These are phyloP conservation scores for Boletus huronensis DNA, from an alignment of 768 basidiomycete genomes.

Conservation along the genomic window DNA sequence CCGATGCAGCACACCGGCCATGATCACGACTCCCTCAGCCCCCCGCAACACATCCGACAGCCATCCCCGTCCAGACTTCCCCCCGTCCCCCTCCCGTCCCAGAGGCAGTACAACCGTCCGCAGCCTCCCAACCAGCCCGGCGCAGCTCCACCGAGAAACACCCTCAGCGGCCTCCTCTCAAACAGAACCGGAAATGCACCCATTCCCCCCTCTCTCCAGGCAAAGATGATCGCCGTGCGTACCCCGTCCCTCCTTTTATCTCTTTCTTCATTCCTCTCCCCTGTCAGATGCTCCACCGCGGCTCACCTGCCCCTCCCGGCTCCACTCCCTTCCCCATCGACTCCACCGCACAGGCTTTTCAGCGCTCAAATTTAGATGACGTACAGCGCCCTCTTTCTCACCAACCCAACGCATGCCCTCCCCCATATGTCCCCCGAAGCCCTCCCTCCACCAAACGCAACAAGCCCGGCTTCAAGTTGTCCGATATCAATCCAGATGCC, in stretches of 20 bases:
- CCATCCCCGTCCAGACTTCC: not conserved
- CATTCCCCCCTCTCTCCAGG: conserved; percentile 86
- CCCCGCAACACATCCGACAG: not conserved
- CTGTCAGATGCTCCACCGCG: conserved; percentile 47
- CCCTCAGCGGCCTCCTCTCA: conserved; percentile 42
- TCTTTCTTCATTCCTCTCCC: conserved; percentile 15
- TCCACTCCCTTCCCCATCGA: conserved; percentile 36
- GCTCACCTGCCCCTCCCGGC: conserved; percentile 24
- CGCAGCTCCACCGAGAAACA: conserved; percentile 21
- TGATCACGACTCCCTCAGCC: conserved; percentile 11
- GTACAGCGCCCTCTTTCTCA: conserved; percentile 29
- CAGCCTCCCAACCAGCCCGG: conserved; percentile 15
- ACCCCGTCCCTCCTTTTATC: not conserved
- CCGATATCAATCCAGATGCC: conserved; percentile 52
- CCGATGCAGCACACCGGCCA: conserved; percentile 24
- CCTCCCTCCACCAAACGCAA: conserved; percentile 41
- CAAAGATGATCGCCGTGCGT: conserved; percentile 89
- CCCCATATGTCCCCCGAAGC: conserved; percentile 26
- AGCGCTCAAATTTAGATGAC: conserved; percentile 35
- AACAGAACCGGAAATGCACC: conserved; percentile 51
- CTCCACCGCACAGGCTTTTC: conserved; percentile 38
- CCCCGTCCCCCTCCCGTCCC: not conserved
- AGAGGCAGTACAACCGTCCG: conserved; percentile 14
- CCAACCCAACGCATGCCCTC: conserved; percentile 36
- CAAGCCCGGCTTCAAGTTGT: conserved; percentile 59